Base-by-base conservation (phyloP, 352 stramenopile species). In the Globisporangium cystogenes region DNA sequence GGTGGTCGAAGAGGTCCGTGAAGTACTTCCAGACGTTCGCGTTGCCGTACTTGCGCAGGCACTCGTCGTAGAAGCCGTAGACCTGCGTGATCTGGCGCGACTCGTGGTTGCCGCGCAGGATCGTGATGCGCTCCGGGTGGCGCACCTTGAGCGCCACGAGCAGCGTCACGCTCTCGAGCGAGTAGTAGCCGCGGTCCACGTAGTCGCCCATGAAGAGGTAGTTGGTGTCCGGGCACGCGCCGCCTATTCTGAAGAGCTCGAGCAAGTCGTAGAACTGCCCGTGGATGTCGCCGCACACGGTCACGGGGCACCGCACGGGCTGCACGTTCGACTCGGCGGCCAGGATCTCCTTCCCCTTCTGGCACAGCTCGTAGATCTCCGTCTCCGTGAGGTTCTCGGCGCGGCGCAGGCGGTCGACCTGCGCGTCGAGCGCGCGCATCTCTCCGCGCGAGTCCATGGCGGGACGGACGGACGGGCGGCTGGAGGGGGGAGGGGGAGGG, bases 141-240 rank as follows among this genome's bases (percentile, higher is more conserved):
- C 84, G 80, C 55, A 95, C 82, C 61, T 94, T 95, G 42, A 93
- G 75, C 52, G 82, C 84, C 27, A 93, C 76, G 31, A 96, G 67
- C 31, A 96, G 67, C 55, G 78, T 78, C 21, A 96, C 77, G 46
- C 72, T 92, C 65, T 94, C 83, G 33, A 96, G 68, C 51, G 78
- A 91, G 64, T 95, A 94, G 68, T 93, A 94, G 10, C 86, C 86
- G 24, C 86, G 86, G 65, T 96, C 86, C 29, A 96, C 86, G 50
- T 93, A 96, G 68, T 96, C 86, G 33, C 86, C 86, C 82, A 95
- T 92, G 72, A 95, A 95, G 14, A 95, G 69, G 74, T 95, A 95
- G 68, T 95, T 95, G 39, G 86, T 95, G 64, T 95, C 86, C 24
- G 86, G 86, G 56, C 82, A 91, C 20, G 70, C 70, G 23, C 86